Evolutionary conservation across 768 basidiomycete genomes (phyloP).

Genomic region (Tulasnella sp.): DNA sequence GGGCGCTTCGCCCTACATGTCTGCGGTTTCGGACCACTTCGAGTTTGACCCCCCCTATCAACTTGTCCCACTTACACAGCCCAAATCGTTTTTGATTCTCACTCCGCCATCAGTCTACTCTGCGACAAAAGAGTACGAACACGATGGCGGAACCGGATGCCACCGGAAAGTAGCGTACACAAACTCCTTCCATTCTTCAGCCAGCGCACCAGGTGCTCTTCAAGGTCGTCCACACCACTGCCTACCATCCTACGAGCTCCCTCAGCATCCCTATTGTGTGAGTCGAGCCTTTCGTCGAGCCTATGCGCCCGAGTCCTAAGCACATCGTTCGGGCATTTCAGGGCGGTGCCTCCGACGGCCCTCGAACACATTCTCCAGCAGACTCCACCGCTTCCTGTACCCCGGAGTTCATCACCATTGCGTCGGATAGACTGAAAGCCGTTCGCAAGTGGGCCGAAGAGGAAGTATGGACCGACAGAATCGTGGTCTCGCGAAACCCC

Average conservation of each 20-base stretch:
- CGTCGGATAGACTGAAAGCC: neutral
- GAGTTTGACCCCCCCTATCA: neutral
- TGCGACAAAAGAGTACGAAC: neutral
- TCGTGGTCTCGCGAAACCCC: neutral
- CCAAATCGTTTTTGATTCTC: neutral
- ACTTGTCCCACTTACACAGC: neutral
- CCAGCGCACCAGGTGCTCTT: neutral
- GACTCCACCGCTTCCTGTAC: neutral
- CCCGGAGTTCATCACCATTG: neutral
- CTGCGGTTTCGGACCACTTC: neutral
- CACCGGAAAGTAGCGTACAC: neutral
- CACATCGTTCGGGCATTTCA: neutral
- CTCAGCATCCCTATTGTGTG: neutral
- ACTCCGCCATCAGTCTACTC: neutral
- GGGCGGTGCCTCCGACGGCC: neutral
- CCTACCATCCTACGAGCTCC: neutral
- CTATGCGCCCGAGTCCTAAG: neutral
- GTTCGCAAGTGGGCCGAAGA: constrained; percentile 1
- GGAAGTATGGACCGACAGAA: neutral
- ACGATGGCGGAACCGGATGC: neutral
- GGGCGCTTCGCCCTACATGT: neutral
- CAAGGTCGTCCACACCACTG: neutral
- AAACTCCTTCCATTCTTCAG: neutral
- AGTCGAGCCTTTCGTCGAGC: neutral
- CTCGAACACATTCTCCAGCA: neutral